Percentiles rank a stretch among this genome's conserved stretches.
Evolutionary conservation across 805 yeast genomes (phyloP).

Genomic region (Lachancea dasiensis): DNA sequence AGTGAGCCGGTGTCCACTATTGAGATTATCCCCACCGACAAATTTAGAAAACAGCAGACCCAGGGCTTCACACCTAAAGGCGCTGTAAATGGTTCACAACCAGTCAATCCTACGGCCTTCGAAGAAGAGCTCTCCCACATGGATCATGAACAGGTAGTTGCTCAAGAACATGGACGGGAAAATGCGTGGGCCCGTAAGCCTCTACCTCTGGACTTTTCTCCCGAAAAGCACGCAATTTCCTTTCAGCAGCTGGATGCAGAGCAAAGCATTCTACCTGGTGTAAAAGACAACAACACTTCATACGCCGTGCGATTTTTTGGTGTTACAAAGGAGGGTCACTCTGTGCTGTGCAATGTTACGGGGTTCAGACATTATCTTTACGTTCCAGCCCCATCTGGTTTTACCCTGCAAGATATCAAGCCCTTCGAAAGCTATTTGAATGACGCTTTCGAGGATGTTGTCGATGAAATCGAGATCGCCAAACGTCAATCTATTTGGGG

Average conservation of each 20-base stretch:
- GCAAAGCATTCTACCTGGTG: slow-evolving; percentile 55
- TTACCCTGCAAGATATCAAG: slow-evolving; percentile 48
- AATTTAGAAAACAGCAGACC: slow-evolving; percentile 26
- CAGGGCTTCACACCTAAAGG: slow-evolving; percentile 24
- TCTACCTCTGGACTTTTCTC: slow-evolving; percentile 44
- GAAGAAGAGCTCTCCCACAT: slow-evolving; percentile 29
- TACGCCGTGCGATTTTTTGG: slow-evolving; percentile 84
- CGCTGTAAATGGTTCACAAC: slow-evolving; percentile 5
- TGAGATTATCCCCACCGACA: slow-evolving; percentile 31
- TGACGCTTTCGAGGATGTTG: slow-evolving; percentile 45
- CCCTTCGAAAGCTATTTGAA: slow-evolving; percentile 43
- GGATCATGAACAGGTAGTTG: slow-evolving; percentile 28
- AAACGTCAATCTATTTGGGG: slow-evolving; percentile 92
- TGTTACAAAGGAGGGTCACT: slow-evolving; percentile 79
- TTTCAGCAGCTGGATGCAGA: slow-evolving; percentile 96
- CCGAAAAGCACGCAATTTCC: slow-evolving; percentile 45
- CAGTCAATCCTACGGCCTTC: slow-evolving; percentile 14
- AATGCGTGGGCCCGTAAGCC: slow-evolving; percentile 55
- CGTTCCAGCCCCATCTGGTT: slow-evolving; percentile 83
- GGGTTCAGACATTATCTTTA: slow-evolving; percentile 89
- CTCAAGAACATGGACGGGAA: slow-evolving; percentile 23
- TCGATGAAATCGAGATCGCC: slow-evolving; percentile 57
- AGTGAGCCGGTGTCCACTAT: slow-evolving; percentile 33
- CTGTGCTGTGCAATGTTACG: slow-evolving; percentile 82
- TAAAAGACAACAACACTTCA: slow-evolving; percentile 31